Percentiles rank a stretch among this genome's conserved stretches.
Conservation (phyloP, 2,329 filamentous ascomycete genomes). For the Alternaria longipes region DNA sequence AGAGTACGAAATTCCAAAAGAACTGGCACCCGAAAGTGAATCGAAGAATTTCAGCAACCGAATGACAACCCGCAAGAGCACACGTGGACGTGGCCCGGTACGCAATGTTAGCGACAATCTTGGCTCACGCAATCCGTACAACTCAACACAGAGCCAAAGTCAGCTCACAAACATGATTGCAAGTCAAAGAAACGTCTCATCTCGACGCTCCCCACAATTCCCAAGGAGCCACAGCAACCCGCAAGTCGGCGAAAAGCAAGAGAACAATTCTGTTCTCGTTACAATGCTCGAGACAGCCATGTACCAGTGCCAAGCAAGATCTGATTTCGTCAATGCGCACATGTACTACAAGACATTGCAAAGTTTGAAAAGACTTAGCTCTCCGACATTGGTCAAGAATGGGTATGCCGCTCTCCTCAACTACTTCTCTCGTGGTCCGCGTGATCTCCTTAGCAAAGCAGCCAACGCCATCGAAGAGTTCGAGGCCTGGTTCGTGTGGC, state of each 20-base stretch:
- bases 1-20: constrained; percentile 81
- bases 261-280: constrained; percentile 65
- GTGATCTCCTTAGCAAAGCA: constrained; percentile 74
- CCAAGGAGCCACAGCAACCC: constrained; percentile 55
- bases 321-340: constrained; percentile 84
- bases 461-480: constrained; percentile 79
- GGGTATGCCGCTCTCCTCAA: constrained; percentile 76
- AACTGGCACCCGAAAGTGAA: constrained; percentile 66
- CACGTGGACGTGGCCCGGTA: constrained; percentile 38
- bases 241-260: constrained; percentile 41
- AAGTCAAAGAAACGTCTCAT: constrained; percentile 46
- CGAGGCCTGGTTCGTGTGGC: constrained; percentile 82
- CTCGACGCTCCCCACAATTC: constrained; percentile 50
- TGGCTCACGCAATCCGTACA: constrained; percentile 63
- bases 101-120: constrained; percentile 42
- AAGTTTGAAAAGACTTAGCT: constrained; percentile 71
- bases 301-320: constrained; percentile 77
- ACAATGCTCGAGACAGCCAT: constrained; percentile 81
- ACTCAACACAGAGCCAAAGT: constrained; percentile 43
- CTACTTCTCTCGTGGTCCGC: constrained; percentile 76
- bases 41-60: constrained; percentile 76
- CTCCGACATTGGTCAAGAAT: constrained; percentile 69
- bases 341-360: constrained; percentile 85
- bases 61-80: constrained; percentile 60
- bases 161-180: constrained; percentile 52